These are phyloP conservation scores for Plectranthus barbatus DNA, from an alignment of 257 asterid genomes.

Conservation along the genomic window DNA sequence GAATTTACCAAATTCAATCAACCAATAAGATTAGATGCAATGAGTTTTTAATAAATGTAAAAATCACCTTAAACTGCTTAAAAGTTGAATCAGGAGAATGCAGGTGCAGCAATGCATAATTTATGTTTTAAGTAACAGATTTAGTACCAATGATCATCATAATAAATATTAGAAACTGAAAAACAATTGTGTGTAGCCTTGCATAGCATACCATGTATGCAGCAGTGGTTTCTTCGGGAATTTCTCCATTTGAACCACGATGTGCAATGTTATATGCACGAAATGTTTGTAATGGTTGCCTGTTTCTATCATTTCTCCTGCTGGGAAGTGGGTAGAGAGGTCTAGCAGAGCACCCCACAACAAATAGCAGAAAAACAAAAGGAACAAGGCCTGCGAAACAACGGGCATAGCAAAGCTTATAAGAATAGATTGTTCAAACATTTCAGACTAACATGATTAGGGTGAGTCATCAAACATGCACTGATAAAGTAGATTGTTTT, in stretches of 20 bases:
- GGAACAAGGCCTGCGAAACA: slow-evolving; percentile 51
- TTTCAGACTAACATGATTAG: no score
- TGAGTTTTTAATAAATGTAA: background rate
- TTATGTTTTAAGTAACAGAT: background rate
- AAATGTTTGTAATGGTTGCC: slow-evolving; percentile 70
- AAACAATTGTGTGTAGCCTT: background rate
- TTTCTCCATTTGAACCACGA: slow-evolving; percentile 96
- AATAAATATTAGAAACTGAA: background rate
- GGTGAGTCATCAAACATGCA: no score
- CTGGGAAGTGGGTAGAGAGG: slow-evolving; percentile 88
- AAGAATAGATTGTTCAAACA: no score
- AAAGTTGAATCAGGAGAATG: background rate
- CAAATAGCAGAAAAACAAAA: slow-evolving; percentile 48
- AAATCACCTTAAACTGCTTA: background rate
- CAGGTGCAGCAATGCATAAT: background rate
- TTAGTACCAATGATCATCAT: no score
- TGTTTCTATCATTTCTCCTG: slow-evolving; percentile 67
- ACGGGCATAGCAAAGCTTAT: background rate
- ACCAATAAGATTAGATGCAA: no score
- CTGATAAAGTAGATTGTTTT: no score
- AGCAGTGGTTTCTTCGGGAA: slow-evolving; percentile 89
- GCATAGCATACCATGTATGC: slow-evolving; percentile 63
- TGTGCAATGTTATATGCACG: slow-evolving; percentile 93
- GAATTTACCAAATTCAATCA: background rate
- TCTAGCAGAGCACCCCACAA: slow-evolving; percentile 68